phyloP scores from a whole-genome alignment of 2,329 filamentous ascomycete genomes.

The Chalaropsis thielavioides region DNA sequence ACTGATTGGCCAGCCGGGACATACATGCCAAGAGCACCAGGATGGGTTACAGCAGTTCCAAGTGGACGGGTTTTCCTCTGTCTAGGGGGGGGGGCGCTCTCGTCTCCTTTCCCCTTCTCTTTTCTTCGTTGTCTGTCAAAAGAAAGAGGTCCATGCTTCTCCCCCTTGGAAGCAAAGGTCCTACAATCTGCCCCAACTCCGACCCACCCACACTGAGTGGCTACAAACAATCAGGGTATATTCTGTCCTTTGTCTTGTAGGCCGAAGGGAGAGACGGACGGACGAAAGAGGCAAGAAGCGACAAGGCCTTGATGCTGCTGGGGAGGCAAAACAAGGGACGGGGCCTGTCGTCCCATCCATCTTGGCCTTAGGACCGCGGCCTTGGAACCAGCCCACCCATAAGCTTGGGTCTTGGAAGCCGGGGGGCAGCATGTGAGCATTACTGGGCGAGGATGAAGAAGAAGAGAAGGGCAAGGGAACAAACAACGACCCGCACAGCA shows the following conservation, averaged over 20 bases:
- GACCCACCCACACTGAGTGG: neutral
- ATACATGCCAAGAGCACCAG: neutral
- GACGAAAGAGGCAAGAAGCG: neutral
- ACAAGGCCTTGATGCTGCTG: neutral
- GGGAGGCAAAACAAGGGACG: neutral
- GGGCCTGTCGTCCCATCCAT: neutral
- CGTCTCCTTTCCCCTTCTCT: neutral
- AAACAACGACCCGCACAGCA: neutral
- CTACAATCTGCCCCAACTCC: neutral
- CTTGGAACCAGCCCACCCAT: constrained; percentile 3
- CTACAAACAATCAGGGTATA: neutral
- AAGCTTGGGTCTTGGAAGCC: neutral
- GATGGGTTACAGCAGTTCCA: constrained; percentile 5
- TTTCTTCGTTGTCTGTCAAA: neutral
- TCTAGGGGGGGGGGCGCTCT: neutral
- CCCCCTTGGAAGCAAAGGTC: neutral
- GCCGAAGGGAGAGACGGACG: neutral
- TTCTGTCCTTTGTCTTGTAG: neutral
- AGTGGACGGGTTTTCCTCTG: constrained; percentile 13
- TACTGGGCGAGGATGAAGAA: neutral
- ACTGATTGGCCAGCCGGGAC: neutral
- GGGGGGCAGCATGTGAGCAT: neutral
- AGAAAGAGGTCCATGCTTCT: neutral
- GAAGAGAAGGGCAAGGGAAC: neutral
- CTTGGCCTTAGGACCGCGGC: constrained; percentile 6